Evolutionary conservation across 495 filamentous ascomycete species (phyloP), one percentile per base, ranked within the genome.

Genomic region (Cercophora sp.): DNA sequence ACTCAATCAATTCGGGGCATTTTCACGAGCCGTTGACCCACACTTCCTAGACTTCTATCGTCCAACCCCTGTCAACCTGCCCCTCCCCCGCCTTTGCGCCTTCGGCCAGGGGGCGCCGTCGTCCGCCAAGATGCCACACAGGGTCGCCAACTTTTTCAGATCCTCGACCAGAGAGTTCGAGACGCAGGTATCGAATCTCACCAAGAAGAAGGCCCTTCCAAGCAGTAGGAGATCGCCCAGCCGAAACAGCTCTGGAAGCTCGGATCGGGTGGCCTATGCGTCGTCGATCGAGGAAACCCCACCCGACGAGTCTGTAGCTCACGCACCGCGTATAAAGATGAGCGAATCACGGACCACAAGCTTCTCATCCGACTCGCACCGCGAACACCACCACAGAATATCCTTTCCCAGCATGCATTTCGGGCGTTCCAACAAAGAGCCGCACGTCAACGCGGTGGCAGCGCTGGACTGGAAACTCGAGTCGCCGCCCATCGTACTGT

Each of bases 401-500:
- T 77, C 75, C 16, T 73, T 79, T 19, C 68, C 70, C 1, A 56
- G 66, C 41, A 66, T 78, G 52, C 70, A 71, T 57, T 72, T 79
- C 53, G 74, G 69, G 24, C 73, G 73, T 23, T 66, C 72, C 2
- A 66, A 63, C 48, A 77, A 73, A 55, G 72, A 79, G n/a, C 52
- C 55, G 45, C 58, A 70, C 37, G 52, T 59, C 32, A 63, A 63
- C 48, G 50, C 66, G 32, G 59, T 63, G 41, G 81, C 82, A n/a
- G 82, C 80, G 42, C 66, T 96, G 45, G 79, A 84, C 20, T 82
- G 92, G 69, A 74, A 82, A 29, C 86, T 96, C 50, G 93, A 99
- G 72, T 95, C 89, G 2, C 89, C 93, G 0, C 93, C 93, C 1
- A 73, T 92, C 8, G 81, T 96, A 13, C 85, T 94, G 71, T 90